These are phyloP conservation scores for Ceratonia siliqua DNA, from an alignment of 306 rosid genomes.

Conservation along the genomic window DNA sequence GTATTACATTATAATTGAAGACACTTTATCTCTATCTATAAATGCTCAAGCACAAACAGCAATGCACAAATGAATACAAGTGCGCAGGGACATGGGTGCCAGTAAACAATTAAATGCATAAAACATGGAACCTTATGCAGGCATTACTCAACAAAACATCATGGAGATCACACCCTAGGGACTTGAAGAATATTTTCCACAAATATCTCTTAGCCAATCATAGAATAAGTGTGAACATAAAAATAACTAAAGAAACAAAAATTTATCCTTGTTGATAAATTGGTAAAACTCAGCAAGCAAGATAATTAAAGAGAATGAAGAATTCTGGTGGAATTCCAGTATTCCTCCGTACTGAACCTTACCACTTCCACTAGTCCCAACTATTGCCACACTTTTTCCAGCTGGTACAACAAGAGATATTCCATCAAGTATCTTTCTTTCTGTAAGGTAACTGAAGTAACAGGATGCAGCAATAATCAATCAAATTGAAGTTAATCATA, in stretches of 20 bases:
- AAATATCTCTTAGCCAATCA: not conserved
- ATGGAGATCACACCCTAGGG: not conserved
- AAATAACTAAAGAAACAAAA: not conserved
- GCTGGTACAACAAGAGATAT: conserved; percentile 85
- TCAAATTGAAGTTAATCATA: conserved; percentile 21
- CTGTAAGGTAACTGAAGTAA: conserved; percentile 70
- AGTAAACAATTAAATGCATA: not conserved
- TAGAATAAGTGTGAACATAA: not conserved
- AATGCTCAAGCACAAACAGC: not conserved
- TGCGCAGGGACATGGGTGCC: not conserved
- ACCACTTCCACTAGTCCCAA: conserved; percentile 99
- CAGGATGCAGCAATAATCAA: conserved; percentile 35
- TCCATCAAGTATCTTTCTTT: conserved; percentile 94
- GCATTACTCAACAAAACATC: not conserved
- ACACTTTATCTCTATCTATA: not conserved
- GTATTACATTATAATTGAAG: no score
- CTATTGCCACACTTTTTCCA: conserved; percentile 98
- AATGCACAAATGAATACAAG: not conserved
- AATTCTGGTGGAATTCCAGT: not conserved
- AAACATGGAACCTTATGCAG: no score
- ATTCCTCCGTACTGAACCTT: conserved; percentile 45
- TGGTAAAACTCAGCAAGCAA: conserved; percentile 11
- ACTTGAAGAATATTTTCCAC: not conserved
- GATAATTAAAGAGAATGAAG: conserved; percentile 14
- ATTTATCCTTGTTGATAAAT: not conserved